phyloP scores from a whole-genome alignment of 352 stramenopile species.

The Pythium oligandrum region DNA sequence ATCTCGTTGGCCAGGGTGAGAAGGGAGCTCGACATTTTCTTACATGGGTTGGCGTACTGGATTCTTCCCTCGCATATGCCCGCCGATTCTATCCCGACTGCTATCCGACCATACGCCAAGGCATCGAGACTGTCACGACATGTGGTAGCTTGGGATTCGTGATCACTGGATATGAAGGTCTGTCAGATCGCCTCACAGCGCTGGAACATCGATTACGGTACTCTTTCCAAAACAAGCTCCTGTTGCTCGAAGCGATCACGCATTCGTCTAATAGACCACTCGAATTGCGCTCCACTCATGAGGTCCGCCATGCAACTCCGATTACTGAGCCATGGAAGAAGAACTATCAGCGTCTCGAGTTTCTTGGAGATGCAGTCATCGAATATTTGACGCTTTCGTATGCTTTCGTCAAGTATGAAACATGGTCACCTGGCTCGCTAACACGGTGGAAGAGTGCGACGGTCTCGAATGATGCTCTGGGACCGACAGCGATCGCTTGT shows the following conservation, averaged over 20 bases:
- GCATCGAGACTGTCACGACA: slow-evolving; percentile 7
- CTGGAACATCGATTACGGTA: slow-evolving; percentile 81
- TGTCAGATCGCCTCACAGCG: slow-evolving; percentile 41
- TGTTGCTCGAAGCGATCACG: slow-evolving; percentile 74
- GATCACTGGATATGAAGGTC: slow-evolving; percentile 49
- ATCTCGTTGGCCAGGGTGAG: slow-evolving; percentile 67
- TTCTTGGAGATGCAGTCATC: slow-evolving; percentile 87
- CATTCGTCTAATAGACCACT: slow-evolving; percentile 70
- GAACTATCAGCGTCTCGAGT: slow-evolving; percentile 88
- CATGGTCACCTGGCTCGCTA: slow-evolving; percentile 70
- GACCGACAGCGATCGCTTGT: slow-evolving; percentile 71
- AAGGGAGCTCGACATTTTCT: slow-evolving; percentile 72
- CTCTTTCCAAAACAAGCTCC: slow-evolving; percentile 69
- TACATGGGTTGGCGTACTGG: slow-evolving; percentile 64
- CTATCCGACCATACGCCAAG: slow-evolving; percentile 46
- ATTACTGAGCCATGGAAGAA: slow-evolving; percentile 53
- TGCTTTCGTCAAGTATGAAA: slow-evolving; percentile 59
- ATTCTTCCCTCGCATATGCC: slow-evolving; percentile 35
- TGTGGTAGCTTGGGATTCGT: slow-evolving; percentile 47
- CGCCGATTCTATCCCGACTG: slow-evolving; percentile 62
- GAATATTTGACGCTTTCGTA: slow-evolving; percentile 88
- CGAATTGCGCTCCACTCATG: too few species aligned
- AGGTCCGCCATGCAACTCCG: slow-evolving; percentile 32
- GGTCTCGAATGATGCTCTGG: slow-evolving; percentile 80
- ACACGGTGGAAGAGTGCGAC: slow-evolving; percentile 84